Base-by-base conservation (phyloP, 306 rosid species). In the Parietaria judaica region DNA sequence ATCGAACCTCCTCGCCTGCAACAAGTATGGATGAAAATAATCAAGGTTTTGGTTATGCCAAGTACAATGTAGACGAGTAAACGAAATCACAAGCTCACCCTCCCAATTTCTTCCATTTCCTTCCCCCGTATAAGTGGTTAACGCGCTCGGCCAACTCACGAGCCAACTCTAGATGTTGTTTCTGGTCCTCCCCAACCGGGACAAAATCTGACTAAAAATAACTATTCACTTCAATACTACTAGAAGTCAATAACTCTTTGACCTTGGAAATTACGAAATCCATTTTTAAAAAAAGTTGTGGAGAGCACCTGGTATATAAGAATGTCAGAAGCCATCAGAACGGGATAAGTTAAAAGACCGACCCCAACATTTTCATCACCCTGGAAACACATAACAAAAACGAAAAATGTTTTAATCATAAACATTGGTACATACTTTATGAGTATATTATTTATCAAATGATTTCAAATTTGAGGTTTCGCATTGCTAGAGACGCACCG, bases 121-220 rank as follows among this genome's bases (percentile, higher is more conserved):
- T 81, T 79, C 98, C 98, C 46, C 98, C 98, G 65, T 84, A 92
- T 68, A 84, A 84, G 67, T 82, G 50, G 74, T 92, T 92, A 72
- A 88, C 86, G 60, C 98, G 90, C 60, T 80, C 94, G 60, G 98
- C 98, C 65, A 92, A 58, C 78, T 92, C 86, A 66, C 96, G 94
- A 39, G 96, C 84, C 85, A 92, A 70, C 83, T 92, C 98, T 74
- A 92, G 78, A 72, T 92, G 98, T 81, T 92, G 98, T 79, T 88
- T 86, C 78, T 92, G 98, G 78, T 92, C 98, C 82, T 92, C 98
- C 15, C 98, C 98, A 44, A 92, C 98, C 6, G 98, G 98, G 53
- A 88, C 96, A 68, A 80, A 74, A 76, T 92, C 98, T 55, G 96
- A 76, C 98, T 91, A 85, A 79, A 83, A 62, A 23, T 23, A 23